These are phyloP conservation scores for Candida stauntonica DNA, from an alignment of 805 yeast species.

Conservation along the genomic window DNA sequence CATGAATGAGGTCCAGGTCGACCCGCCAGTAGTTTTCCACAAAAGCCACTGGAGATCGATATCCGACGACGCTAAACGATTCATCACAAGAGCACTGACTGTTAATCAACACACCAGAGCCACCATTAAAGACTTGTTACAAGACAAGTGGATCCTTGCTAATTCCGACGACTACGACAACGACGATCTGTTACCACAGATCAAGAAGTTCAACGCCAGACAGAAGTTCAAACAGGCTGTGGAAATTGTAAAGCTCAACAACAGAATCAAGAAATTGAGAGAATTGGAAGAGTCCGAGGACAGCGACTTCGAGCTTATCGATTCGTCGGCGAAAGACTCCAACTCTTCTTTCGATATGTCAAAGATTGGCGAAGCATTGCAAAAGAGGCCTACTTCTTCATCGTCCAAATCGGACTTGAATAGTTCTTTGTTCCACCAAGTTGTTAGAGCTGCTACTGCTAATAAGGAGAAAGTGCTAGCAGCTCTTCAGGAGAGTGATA, in stretches of 20 bases:
- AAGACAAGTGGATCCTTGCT: conserved; percentile 71
- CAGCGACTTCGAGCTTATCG: conserved; percentile 19
- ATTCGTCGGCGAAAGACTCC: no score
- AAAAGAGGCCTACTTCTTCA: conserved; percentile 7
- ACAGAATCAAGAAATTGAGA: conserved; percentile 70
- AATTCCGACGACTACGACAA: conserved; percentile 39
- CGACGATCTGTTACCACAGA: conserved; percentile 73
- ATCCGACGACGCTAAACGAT: conserved; percentile 73
- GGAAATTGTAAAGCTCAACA: conserved; percentile 76
- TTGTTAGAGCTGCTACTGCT: conserved; percentile 63
- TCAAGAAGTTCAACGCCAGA: conserved; percentile 79
- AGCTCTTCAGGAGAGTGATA: conserved; percentile 6
- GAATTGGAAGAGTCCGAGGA: conserved; percentile 41
- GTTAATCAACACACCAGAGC: conserved; percentile 66
- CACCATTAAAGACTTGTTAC: conserved; percentile 57
- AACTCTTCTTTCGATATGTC: conserved; percentile 21
- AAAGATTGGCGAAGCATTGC: conserved; percentile 18
- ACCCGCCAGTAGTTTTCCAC: conserved; percentile 80
- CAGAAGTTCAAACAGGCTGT: conserved; percentile 80
- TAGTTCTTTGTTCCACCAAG: conserved; percentile 59
- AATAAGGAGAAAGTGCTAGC: conserved; percentile 32
- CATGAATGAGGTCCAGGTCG: conserved; percentile 66
- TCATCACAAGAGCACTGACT: conserved; percentile 67
- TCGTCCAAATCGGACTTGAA: conserved; percentile 29
- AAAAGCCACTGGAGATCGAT: conserved; percentile 82